Base-by-base conservation (phyloP, 768 basidiomycete species). In the Phanerochaete sordida region DNA sequence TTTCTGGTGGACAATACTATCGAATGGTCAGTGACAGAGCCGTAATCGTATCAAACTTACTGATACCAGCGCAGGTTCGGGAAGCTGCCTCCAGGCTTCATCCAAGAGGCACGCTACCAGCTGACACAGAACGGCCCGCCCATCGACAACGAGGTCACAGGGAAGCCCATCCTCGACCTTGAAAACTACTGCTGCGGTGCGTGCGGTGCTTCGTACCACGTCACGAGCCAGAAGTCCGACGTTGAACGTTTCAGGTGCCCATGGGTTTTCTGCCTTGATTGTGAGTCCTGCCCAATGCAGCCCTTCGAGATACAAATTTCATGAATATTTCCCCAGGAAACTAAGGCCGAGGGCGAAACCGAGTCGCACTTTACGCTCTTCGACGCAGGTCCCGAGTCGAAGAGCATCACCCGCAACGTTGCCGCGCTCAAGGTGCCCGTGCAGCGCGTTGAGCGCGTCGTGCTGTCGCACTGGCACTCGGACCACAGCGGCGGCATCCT, bases 261-360 rank as follows among this genome's bases (percentile, higher is more conserved):
- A 94, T 74, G 92, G 92, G 1, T 88, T 94, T 65, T 83, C 91
- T n/a, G 86, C 84, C 31, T 75, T 93, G 47, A 85, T 95, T 63
- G 91, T 91, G 70, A 66, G 82, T 66, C n/a, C n/a, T n/a, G n/a
- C n/a, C n/a, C n/a, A n/a, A 35, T 24, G n/a, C n/a, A 43, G 5
- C 54, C 19, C 9, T 30, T 19, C 8, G 31, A 9, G 30, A 15
- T 35, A n/a, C 21, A 43, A 19, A 15, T 12, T 45, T 39, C 13
- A 28, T 23, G 11, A 39, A 7, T n/a, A n/a, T n/a, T n/a, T 13
- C 5, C 31, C 30, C 68, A 86, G 85, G 81, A 88, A 78, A 90
- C 86, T 1, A 77, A 81, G 59, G 71, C 79, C 12, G 65, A 76
- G 24, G 84, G 74, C 24, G 56, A 57, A 21, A 70, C 77, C 44